Conservation (phyloP, 441 rosid genomes). For the Corymbia calophylla region DNA sequence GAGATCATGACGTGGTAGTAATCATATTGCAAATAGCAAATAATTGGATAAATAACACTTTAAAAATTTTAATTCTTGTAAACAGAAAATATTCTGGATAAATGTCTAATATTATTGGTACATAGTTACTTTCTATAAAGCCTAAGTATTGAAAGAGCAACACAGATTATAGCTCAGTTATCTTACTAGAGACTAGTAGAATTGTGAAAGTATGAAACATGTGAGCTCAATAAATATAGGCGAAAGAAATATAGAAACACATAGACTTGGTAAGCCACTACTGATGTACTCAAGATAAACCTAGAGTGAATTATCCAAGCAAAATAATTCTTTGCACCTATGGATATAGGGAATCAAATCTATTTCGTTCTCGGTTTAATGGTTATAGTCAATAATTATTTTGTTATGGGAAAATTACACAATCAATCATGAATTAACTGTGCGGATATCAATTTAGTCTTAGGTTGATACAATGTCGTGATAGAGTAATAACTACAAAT, state of each 20-base stretch:
- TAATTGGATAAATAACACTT: not conserved
- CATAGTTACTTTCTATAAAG: not conserved
- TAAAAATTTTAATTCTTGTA: not conserved
- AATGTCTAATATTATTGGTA: not conserved
- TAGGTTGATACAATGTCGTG: no score
- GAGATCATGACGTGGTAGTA: not conserved
- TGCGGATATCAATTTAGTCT: rapidly evolving
- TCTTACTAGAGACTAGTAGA: not conserved
- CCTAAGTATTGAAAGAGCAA: not conserved
- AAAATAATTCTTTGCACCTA: not conserved
- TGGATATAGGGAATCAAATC: not conserved
- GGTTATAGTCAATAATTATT: not conserved
- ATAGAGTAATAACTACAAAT: no score
- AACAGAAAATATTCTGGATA: not conserved
- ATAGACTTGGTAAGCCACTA: not conserved
- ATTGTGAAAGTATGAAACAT: not conserved
- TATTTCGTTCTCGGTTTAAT: not conserved
- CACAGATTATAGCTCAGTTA: not conserved
- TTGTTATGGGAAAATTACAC: not conserved
- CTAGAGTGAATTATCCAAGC: not conserved
- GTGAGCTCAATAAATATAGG: not conserved
- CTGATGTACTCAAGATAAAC: not conserved
- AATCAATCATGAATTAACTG: not conserved
- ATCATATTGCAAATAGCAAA: not conserved
- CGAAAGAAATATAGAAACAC: not conserved